phyloP scores from a whole-genome alignment of 2,329 filamentous ascomycete species.

The Colletotrichum endophyticum region DNA sequence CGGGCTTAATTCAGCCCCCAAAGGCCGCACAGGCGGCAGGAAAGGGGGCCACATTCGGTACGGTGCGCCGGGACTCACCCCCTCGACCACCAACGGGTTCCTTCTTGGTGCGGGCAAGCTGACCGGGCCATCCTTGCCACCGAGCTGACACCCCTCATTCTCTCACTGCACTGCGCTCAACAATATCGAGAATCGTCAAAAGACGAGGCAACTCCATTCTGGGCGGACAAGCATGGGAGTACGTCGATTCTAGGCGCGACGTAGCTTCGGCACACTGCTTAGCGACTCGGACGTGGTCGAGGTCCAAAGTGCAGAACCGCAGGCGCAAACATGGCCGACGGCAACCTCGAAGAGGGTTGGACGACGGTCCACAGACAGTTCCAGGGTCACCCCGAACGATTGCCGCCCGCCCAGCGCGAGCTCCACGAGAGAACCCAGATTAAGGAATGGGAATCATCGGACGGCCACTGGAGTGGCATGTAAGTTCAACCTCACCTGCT shows the following conservation, averaged over 20 bases:
- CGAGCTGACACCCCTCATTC: not conserved
- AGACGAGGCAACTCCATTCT: not conserved
- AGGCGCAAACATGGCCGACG: conserved; percentile 25
- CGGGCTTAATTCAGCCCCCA: not conserved
- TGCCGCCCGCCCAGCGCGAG: conserved; percentile 28
- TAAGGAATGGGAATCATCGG: conserved; percentile 28
- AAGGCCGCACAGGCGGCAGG: not conserved
- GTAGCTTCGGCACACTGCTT: not conserved
- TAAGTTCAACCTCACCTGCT: conserved; percentile 6
- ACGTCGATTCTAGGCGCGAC: not conserved
- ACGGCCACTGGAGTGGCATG: conserved; percentile 32
- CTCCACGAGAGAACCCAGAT: conserved; percentile 28
- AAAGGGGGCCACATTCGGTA: not conserved
- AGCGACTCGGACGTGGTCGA: not conserved
- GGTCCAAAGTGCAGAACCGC: not conserved
- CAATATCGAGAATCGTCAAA: not conserved
- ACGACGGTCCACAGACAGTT: conserved; percentile 27
- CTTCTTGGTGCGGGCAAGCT: not conserved
- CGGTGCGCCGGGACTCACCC: not conserved
- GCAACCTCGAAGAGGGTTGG: conserved; percentile 28
- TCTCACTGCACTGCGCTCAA: not conserved
- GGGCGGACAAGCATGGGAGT: not conserved
- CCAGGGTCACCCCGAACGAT: conserved; percentile 25
- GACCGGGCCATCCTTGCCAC: not conserved
- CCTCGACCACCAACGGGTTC: not conserved